Evolutionary conservation across 2,329 filamentous ascomycete species (phyloP), one percentile per base, ranked within the genome.

Genomic region (Geosmithia putterillii): DNA sequence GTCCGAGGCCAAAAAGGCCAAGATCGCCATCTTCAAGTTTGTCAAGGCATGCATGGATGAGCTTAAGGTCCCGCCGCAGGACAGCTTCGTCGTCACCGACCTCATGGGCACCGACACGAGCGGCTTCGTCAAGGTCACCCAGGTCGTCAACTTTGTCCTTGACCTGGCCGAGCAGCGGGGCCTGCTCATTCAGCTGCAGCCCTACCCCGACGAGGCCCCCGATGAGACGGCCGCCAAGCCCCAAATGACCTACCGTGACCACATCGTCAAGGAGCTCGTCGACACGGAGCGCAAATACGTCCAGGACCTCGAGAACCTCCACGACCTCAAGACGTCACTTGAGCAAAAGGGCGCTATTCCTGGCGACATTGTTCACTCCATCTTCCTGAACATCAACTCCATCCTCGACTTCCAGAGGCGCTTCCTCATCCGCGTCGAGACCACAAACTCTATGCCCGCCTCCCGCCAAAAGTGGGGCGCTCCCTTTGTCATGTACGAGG

Each of bases 261-360:
- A 95, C 60, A 87, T 96, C 47, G 77, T 98, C 38, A 81, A 84
- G 55, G 92, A 98, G 63, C 67, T 98, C 40, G 83, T 98, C 44
- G 86, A 90, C 53, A 96, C 90, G 2, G 92, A 98, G 63, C 81
- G 92, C 48, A 95, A 95, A 63, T 98, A 98, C 54, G 92, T 96
- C 4, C 89, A 96, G 60, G 92, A 98, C 66, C 67, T 98, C 43
- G 90, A 96, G 60, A 90, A 95, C 52, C 64, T 98, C 32, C 88
- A 96, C 59, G 83, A 89, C 41, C 74, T 96, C 57, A 96, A 95
- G 66, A 90, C 86, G 63, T 78, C 83, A 20, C 71, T 96, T 44
- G 88, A 95, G 53, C 84, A 94, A 57, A 88, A 83, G 51, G 88
- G 88, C 34, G 79, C 87, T 34, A 79, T 96, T 49, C 84, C 86